These are phyloP conservation scores for Epichloe typhina DNA, from an alignment of 2,329 filamentous ascomycete genomes.

Conservation along the genomic window DNA sequence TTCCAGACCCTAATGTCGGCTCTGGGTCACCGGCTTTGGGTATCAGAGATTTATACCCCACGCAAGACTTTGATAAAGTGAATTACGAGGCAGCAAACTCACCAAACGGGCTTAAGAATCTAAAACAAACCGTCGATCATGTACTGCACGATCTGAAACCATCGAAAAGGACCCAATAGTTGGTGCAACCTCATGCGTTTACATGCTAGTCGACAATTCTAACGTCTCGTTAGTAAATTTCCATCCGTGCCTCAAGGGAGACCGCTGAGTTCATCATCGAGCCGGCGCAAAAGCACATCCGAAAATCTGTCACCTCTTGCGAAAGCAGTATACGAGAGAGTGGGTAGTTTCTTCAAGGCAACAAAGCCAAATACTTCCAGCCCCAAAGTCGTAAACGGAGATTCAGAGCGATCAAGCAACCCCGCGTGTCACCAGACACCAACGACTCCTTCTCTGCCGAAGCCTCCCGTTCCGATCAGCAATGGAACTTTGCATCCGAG, in stretches of 20 bases:
- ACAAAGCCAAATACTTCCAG: conserved; percentile 21
- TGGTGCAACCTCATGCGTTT: conserved; percentile 13
- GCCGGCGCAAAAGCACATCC: conserved; percentile 18
- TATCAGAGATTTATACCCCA: conserved; percentile 36
- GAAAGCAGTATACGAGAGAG: conserved; percentile 26
- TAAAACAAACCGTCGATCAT: conserved; percentile 61
- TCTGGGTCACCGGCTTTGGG: conserved; percentile 38
- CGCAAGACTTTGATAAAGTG: conserved; percentile 49
- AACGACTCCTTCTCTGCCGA: background rate
- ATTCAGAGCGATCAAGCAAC: conserved; percentile 12
- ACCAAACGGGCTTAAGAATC: conserved; percentile 38
- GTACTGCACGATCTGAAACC: conserved; percentile 61
- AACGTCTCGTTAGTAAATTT: conserved; percentile 36
- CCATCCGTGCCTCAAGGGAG: conserved; percentile 15
- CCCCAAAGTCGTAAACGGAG: conserved; percentile 24
- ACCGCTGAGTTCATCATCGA: conserved; percentile 6
- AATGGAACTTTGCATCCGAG: conserved; percentile 13
- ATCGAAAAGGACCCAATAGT: conserved; percentile 59
- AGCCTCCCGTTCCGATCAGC: background rate
- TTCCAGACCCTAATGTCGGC: conserved; percentile 50
- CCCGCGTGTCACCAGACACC: conserved; percentile 7
- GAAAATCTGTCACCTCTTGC: conserved; percentile 36
- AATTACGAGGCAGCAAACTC: conserved; percentile 54
- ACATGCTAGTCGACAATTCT: background rate
- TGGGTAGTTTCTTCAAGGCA: conserved; percentile 26